Evolutionary conservation across 257 asterid genomes (phyloP).

Genomic region (Lycium barbarum): DNA sequence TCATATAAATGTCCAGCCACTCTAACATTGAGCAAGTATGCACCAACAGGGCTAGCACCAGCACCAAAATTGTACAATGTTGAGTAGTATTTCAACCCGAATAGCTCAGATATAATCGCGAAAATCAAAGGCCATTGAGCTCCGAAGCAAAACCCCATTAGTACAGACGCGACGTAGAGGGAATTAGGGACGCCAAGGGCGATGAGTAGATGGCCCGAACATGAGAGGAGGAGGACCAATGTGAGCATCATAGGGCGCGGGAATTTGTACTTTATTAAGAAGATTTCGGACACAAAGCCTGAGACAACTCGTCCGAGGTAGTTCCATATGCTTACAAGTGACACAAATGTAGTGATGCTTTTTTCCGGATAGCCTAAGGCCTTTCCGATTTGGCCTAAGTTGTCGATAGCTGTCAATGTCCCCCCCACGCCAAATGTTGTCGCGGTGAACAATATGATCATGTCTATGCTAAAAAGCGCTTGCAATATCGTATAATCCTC

Average conservation of each 20-base stretch:
- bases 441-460: conserved; percentile 44
- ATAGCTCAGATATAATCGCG: conserved; percentile 54
- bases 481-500: conserved; percentile 53
- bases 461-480: conserved; percentile 52
- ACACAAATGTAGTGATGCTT: conserved; percentile 54
- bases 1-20: conserved; percentile 62
- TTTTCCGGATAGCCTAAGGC: conserved; percentile 46
- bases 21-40: conserved; percentile 55
- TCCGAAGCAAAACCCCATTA: conserved; percentile 56
- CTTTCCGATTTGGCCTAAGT: conserved; percentile 54
- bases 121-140: conserved; percentile 62
- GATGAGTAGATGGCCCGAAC: conserved; percentile 54
- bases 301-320: conserved; percentile 54
- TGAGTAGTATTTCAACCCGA: conserved; percentile 61
- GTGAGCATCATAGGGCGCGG: conserved; percentile 57
- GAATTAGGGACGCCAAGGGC: conserved; percentile 53
- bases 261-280: conserved; percentile 48
- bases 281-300: conserved; percentile 49
- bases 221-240: conserved; percentile 46
- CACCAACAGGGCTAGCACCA: conserved; percentile 66
- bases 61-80: conserved; percentile 58
- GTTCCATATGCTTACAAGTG: conserved; percentile 60
- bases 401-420: conserved; percentile 56
- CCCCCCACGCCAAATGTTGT: conserved; percentile 61
- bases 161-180: conserved; percentile 50